Percentiles rank a stretch among this genome's conserved stretches.
Conservation (phyloP, 441 rosid genomes). For the Bruguiera hainesii region DNA sequence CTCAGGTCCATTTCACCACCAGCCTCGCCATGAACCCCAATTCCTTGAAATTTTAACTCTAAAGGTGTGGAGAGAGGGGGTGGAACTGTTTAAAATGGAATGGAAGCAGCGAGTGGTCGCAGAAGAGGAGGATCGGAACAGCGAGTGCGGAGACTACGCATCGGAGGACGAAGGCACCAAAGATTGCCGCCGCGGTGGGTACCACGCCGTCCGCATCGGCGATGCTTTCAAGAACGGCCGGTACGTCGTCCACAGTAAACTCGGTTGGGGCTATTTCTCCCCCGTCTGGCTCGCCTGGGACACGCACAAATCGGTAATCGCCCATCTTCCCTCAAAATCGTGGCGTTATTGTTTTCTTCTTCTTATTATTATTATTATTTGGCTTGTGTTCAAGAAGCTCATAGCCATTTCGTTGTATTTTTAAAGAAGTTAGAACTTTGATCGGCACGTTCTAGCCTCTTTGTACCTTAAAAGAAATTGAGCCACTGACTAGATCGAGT, state of each 20-base stretch:
- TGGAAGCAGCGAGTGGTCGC: constrained; percentile 18
- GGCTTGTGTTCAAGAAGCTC: no score
- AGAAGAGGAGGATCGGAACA: constrained; percentile 41
- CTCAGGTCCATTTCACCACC: no score
- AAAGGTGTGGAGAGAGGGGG: no score
- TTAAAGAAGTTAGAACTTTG: no score
- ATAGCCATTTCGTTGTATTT: no score
- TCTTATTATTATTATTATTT: neutral
- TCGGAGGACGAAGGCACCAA: constrained; percentile 70
- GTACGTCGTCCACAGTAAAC: constrained; percentile 59
- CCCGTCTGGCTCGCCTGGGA: constrained; percentile 82
- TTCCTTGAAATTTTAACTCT: no score
- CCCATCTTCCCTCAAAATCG: neutral
- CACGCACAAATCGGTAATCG: constrained; percentile 40
- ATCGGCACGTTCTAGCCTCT: no score
- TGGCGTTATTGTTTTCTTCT: neutral
- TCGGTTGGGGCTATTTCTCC: constrained; percentile 79
- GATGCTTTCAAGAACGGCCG: constrained; percentile 57
- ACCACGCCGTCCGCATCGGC: constrained; percentile 57
- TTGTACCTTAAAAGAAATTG: no score
- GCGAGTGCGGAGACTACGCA: constrained; percentile 48
- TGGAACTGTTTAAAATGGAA: constrained; percentile 18
- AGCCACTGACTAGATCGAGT: no score
- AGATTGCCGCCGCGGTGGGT: constrained; percentile 63
- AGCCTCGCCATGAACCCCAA: no score